These are phyloP conservation scores for Trichoderma erinaceum DNA, from an alignment of 495 filamentous ascomycete species.

Conservation along the genomic window DNA sequence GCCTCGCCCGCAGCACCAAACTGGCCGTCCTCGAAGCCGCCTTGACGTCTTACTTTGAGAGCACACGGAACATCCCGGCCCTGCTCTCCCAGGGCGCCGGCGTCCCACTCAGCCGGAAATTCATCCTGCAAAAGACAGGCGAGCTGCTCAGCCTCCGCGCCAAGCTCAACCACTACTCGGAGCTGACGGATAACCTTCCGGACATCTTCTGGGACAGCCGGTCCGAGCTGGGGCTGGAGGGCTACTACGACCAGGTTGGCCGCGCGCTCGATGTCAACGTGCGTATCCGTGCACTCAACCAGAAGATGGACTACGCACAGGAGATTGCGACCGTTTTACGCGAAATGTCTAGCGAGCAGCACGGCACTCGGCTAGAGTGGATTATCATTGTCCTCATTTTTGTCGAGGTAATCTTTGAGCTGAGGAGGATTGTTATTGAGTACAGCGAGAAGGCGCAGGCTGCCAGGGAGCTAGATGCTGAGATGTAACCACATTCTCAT, in stretches of 20 bases:
- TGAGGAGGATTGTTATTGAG: conserved; percentile 47
- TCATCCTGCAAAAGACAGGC: conserved; percentile 89
- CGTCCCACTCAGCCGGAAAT: conserved; percentile 63
- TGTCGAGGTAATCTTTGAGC: conserved; percentile 71
- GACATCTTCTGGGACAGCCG: conserved; percentile 95
- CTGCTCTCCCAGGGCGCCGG: conserved; percentile 49
- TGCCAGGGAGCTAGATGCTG: not conserved
- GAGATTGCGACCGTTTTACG: conserved; percentile 89
- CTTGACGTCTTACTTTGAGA: conserved; percentile 76
- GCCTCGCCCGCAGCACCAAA: conserved; percentile 92
- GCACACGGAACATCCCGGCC: conserved; percentile 72
- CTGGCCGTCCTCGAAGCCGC: conserved; percentile 85
- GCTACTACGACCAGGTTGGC: conserved; percentile 90
- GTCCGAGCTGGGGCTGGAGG: conserved; percentile 80
- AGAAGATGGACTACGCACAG: conserved; percentile 95
- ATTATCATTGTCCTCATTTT: conserved; percentile 92
- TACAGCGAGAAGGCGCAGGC: conserved; percentile 14
- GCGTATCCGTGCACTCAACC: conserved; percentile 85
- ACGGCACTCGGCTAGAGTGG: conserved; percentile 86
- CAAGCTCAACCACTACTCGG: conserved; percentile 93
- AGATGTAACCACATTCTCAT: not conserved
- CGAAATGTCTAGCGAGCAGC: conserved; percentile 82
- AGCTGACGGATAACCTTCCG: conserved; percentile 89
- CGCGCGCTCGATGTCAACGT: conserved; percentile 86
- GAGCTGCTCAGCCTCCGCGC: conserved; percentile 86